phyloP scores from a whole-genome alignment of 2,329 filamentous ascomycete genomes.

The Botrytis galanthina region DNA sequence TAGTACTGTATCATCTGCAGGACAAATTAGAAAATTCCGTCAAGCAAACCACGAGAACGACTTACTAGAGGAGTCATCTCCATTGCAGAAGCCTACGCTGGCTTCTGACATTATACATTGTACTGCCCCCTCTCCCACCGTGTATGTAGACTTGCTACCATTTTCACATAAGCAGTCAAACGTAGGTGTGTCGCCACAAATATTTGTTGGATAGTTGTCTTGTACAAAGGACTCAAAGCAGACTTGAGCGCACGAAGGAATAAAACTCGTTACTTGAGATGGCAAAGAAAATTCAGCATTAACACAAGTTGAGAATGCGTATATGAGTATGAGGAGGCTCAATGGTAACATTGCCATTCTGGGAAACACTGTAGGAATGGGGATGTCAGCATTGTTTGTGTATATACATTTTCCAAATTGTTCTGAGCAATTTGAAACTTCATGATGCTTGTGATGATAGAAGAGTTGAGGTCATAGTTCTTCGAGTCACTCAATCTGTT shows the following conservation, averaged over 20 bases:
- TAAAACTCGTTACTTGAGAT: conserved; percentile 34
- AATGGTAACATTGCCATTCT: conserved; percentile 38
- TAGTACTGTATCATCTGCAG: conserved; percentile 45
- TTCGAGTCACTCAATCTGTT: conserved; percentile 14
- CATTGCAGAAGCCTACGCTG: conserved; percentile 51
- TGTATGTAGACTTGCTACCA: conserved; percentile 59
- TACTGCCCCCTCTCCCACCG: conserved; percentile 68
- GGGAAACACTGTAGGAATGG: conserved; percentile 26
- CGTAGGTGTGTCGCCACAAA: conserved; percentile 51
- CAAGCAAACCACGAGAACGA: background rate
- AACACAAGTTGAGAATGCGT: conserved; percentile 27
- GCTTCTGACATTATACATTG: conserved; percentile 61
- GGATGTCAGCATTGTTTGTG: conserved; percentile 28
- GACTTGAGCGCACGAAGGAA: conserved; percentile 51
- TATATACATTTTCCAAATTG: conserved; percentile 11
- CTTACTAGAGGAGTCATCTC: conserved; percentile 39
- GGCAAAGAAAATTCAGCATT: conserved; percentile 29
- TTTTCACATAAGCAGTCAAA: conserved; percentile 63
- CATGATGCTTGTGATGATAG: conserved; percentile 8
- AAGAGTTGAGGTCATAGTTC: conserved; percentile 17
- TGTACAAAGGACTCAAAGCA: conserved; percentile 64
- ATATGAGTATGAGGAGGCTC: conserved; percentile 36
- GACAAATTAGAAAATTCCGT: conserved; percentile 18
- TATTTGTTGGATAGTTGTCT: conserved; percentile 53
- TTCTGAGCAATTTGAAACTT: background rate